Base-by-base conservation (phyloP, 805 yeast species). In the Ogataea populi-albae region DNA sequence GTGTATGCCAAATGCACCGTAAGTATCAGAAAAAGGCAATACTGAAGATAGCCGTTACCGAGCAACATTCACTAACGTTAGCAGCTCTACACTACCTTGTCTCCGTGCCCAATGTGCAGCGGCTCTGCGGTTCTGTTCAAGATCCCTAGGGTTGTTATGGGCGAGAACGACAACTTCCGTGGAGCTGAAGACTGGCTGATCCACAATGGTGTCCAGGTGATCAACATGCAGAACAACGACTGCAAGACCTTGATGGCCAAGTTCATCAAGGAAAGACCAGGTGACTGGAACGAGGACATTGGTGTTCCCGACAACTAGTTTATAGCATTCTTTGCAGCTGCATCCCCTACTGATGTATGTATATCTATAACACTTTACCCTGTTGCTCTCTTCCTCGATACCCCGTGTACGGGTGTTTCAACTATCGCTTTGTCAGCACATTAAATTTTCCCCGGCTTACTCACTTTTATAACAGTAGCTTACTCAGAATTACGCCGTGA, bases 91-190 rank as follows among this genome's bases (percentile, higher is more conserved):
- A 88, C 97, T 20, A 85, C 96, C 0, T 66, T 91, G 47, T 85
- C 95, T 6, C 97, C 98, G 3, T 91, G 98, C 59, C 73, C 80
- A 48, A 91, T 91, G 97, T 91, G 98, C 59, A 77, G 93, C 4
- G 98, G 98, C 15, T 95, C 97, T 5, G 84, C 91, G 45, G 54
- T 91, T 34, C 68, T 91, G 71, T 91, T 88, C 64, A 96, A 95
- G 26, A 73, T 91, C 48, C 80, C 81, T 52, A 72, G 97, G 45
- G 82, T 86, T 26, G 97, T 91, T 0, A 52, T 88, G 60, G 96
- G 96, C 20, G 98, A 91, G 58, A 88, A 88, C 62, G 75, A 64
- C 37, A 91, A 82, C 20, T 91, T 84, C 50, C 48, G 71, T 22
- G 96, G 97, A 9, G 95, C 86, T 18, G 97, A 91, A 58, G 83